Base-by-base conservation (phyloP, 2,329 filamentous ascomycete species). In the Zasmidium angulare region DNA sequence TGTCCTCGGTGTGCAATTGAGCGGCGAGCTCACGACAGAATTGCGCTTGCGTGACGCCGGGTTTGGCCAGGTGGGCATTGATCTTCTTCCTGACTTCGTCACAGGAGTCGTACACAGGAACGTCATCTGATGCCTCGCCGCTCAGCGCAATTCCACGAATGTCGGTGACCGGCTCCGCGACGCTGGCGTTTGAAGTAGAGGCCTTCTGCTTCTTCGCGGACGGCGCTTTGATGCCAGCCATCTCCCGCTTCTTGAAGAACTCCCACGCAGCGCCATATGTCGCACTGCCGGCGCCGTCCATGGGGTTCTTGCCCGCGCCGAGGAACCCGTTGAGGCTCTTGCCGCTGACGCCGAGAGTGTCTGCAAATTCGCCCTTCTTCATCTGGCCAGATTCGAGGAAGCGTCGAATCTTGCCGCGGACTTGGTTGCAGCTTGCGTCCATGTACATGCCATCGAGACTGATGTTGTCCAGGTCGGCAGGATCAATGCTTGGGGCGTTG, bases 31-130 rank as follows among this genome's bases (percentile, higher is more conserved):
- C 76, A 36, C 82, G 79, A 23, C 79, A 74, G 67, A 87, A 83
- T 11, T 73, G 75, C 0, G 83, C 80, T 66, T 84, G 79, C 0
- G 80, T 84, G 53, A 84, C 73, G 47, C 74, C 74, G 0, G 78
- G 74, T 50, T 79, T 76, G 11, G 71, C 68, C 10, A 86, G 74
- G 60, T 82, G 73, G 0, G 78, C 77, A 23, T 76, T 76, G 66
- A 86, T 85, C 74, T 86, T 86, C 68, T 76, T 78, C 50, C 84
- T 80, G 14, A 86, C 69, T 53, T 83, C 82, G 63, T 86, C 80
- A 71, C 84, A 86, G 3, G 80, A 82, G 62, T 86, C 83, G 66
- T 75, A 86, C 29, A 87, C 73, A 0, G 74, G 71, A 6, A 86
- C 82, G 0, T 58, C 66, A 31, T 77, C 75, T 0, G 71, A 66